Evolutionary conservation across 208 protist species (phyloP), one percentile per base, ranked within the genome.

Genomic region (Leptomonas pyrrhocoris): DNA sequence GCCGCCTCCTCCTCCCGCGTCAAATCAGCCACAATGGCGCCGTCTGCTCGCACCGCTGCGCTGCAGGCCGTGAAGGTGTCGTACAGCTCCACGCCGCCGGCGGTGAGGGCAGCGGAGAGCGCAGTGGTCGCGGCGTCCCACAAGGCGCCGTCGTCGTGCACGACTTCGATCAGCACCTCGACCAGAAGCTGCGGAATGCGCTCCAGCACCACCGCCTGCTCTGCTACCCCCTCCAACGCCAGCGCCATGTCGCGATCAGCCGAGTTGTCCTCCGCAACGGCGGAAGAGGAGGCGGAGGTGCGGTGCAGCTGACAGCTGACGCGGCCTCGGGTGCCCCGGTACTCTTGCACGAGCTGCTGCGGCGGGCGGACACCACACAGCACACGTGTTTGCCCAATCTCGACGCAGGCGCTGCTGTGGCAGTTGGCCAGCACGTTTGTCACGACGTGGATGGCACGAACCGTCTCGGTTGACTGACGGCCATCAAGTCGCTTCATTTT

Each of bases 341-440:
- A 94, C 77, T 96, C 91, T 49, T 90, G 78, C 46, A 89, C 78
- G 9, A 96, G 85, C 73, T 96, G 91, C 77, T 94, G 86, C 28
- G 91, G 91, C n/a, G 85, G 83, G 0, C 85, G 81, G n/a, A 96
- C 83, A 11, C 77, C 86, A 46, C 88, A 92, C 23, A 96, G 65
- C 15, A 96, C 86, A 45, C 91, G 91, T 40, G 88, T 96, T 48
- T 79, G 67, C 18, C 91, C 91, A 49, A 94, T 50, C 69, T 96
- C 88, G 7, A 93, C 85, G 62, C 85, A 93, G 19, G 85, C 80
- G 62, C 89, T 96, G 68, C 88, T 92, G 74, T 91, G 84, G 54
- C 87, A 92, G 67, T 94, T 83, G 31, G 77, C 81, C 28, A 95
- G 73, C 15, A 91, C 76, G 69, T 86, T 83, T 7, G 85, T 75